phyloP scores from a whole-genome alignment of 352 stramenopile species.

The Phytophthora tentaculata region DNA sequence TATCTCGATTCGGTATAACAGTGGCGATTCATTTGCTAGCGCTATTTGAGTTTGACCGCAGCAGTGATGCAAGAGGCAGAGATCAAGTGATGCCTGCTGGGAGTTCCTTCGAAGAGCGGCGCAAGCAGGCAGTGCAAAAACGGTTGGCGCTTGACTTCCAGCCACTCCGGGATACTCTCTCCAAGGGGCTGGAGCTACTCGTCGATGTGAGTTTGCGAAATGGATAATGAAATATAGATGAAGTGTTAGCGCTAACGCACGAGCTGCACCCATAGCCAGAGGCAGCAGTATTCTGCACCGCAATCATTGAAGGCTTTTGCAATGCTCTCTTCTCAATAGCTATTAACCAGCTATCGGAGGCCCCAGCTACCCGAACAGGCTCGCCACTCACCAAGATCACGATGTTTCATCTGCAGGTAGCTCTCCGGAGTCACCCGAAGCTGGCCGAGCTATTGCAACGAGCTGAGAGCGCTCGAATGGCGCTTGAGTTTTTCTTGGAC shows the following conservation, averaged over 20 bases:
- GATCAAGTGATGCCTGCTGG: slow-evolving; percentile 33
- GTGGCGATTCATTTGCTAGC: slow-evolving; percentile 2
- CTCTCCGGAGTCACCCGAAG: slow-evolving; percentile 50
- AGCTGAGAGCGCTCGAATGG: slow-evolving; percentile 41
- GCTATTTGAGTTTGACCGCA: slow-evolving; percentile 32
- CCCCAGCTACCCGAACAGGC: slow-evolving; percentile 22
- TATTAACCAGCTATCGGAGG: slow-evolving; percentile 50
- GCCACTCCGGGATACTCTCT: slow-evolving; percentile 53
- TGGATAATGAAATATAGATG: too few relatives aligned
- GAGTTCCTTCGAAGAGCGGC: slow-evolving; percentile 42
- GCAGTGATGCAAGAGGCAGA: slow-evolving; percentile 1
- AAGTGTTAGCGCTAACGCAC: slow-evolving; percentile 1
- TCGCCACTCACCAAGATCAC: slow-evolving; percentile 61
- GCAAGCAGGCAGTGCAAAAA: slow-evolving; percentile 52
- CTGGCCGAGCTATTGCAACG: slow-evolving; percentile 43
- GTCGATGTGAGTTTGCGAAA: slow-evolving; percentile 54
- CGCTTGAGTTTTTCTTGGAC: slow-evolving; percentile 63
- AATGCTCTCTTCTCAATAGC: slow-evolving; percentile 56
- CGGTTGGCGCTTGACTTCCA: slow-evolving; percentile 64
- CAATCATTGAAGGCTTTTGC: slow-evolving; percentile 60
- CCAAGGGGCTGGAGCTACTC: slow-evolving; percentile 52
- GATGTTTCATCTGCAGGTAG: slow-evolving; percentile 60
- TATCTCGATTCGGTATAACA: too few relatives aligned
- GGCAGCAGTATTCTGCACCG: slow-evolving; percentile 57
- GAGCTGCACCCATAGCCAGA: slow-evolving; percentile 38